Evolutionary conservation across 1,284 basidiomycete genomes (phyloP).

Genomic region (Tylopilus orsonianus): DNA sequence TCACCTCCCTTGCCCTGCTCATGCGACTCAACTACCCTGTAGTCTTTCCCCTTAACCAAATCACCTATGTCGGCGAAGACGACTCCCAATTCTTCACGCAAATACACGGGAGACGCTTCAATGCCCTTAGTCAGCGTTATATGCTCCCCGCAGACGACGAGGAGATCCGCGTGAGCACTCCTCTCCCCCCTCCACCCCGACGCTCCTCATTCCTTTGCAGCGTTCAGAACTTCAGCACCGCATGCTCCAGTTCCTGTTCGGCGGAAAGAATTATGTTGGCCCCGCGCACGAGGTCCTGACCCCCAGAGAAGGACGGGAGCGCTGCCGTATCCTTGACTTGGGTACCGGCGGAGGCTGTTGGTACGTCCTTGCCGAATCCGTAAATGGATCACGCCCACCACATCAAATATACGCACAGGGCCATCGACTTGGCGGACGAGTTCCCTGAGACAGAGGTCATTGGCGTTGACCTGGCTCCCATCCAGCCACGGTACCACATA

Average conservation of each 20-base stretch:
- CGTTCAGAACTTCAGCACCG: slow-evolving; percentile 61
- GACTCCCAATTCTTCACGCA: slow-evolving; percentile 50
- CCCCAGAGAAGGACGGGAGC: slow-evolving; percentile 30
- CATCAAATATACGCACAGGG: slow-evolving; percentile 39
- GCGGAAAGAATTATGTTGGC: slow-evolving; percentile 60
- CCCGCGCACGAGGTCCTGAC: slow-evolving; percentile 54
- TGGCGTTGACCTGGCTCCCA: slow-evolving; percentile 67
- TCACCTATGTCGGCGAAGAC: slow-evolving; percentile 42
- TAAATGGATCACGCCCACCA: slow-evolving; percentile 8
- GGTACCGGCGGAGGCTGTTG: slow-evolving; percentile 66
- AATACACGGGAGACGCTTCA: slow-evolving; percentile 49
- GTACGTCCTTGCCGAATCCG: slow-evolving; percentile 33
- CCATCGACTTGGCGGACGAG: slow-evolving; percentile 67
- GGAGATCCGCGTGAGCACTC: slow-evolving; percentile 50
- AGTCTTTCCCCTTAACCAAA: slow-evolving; percentile 37
- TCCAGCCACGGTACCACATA: slow-evolving; percentile 57
- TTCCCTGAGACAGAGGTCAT: slow-evolving; percentile 64
- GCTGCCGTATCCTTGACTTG: slow-evolving; percentile 54
- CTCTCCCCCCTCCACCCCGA: neutral
- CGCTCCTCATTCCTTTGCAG: slow-evolving; percentile 33
- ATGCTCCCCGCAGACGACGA: slow-evolving; percentile 62
- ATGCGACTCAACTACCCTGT: slow-evolving; percentile 35
- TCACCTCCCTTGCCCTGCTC: slow-evolving; percentile 14
- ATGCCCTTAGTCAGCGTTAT: slow-evolving; percentile 50
- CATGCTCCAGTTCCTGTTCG: slow-evolving; percentile 63